Conservation (phyloP, 257 asterid genomes). For the Prunella vulgaris region DNA sequence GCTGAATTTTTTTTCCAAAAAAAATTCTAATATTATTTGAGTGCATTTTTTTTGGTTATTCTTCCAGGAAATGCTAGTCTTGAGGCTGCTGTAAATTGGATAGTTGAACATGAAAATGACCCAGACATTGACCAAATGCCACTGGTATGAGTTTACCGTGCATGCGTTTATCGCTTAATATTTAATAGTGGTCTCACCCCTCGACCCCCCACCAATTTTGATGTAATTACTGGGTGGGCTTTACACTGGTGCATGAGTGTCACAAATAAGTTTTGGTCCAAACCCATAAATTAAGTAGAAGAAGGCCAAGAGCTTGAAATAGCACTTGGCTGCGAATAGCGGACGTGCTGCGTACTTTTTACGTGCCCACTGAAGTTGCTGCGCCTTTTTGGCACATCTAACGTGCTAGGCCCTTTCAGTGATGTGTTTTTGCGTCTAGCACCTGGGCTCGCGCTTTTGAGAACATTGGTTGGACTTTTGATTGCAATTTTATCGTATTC, state of each 20-base stretch:
- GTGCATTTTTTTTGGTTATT: slow-evolving; percentile 8
- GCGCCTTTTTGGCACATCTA: neutral
- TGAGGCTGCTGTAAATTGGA: slow-evolving; percentile 93
- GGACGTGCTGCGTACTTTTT: neutral
- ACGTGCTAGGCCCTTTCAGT: neutral
- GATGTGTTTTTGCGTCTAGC: neutral
- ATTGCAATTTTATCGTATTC: neutral
- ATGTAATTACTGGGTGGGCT: neutral
- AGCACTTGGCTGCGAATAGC: neutral
- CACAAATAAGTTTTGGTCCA: neutral
- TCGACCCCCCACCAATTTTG: neutral
- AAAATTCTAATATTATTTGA: neutral
- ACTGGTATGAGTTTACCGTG: slow-evolving; percentile 44
- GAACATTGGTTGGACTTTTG: neutral
- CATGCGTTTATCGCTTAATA: neutral
- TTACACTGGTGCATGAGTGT: neutral
- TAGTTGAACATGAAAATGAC: slow-evolving; percentile 88
- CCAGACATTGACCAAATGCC: slow-evolving; percentile 82
- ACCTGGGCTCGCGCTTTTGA: neutral
- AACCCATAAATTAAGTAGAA: neutral
- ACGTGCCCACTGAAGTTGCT: neutral
- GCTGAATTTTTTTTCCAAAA: neutral
- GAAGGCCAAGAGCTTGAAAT: neutral
- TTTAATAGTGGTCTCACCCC: neutral
- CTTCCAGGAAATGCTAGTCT: slow-evolving; percentile 64